phyloP scores from a whole-genome alignment of 2,329 filamentous ascomycete genomes.

The Epichloe gansuensis region DNA sequence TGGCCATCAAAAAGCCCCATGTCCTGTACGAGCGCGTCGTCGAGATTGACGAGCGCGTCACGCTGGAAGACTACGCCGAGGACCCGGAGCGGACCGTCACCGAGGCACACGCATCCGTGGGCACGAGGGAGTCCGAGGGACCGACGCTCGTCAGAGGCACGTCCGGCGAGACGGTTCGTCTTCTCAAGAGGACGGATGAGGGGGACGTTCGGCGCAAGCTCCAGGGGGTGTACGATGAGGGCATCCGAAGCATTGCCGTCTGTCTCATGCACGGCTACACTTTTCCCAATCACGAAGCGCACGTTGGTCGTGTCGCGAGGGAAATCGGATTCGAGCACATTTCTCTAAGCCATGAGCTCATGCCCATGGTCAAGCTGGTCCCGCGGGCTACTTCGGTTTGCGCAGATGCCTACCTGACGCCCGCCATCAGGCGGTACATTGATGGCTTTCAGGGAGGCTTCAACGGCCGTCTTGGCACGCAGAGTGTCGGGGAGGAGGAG shows the following conservation, averaged over 20 bases:
- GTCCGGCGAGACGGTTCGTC: conserved; percentile 55
- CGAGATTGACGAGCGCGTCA: conserved; percentile 64
- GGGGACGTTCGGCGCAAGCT: conserved; percentile 42
- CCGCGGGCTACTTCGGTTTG: conserved; percentile 29
- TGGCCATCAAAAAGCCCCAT: conserved; percentile 55
- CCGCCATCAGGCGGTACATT: conserved; percentile 23
- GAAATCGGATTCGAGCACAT: conserved; percentile 31
- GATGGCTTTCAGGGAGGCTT: conserved; percentile 24
- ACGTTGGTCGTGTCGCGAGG: conserved; percentile 21
- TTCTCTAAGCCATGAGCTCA: conserved; percentile 23
- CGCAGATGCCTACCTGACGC: conserved; percentile 31
- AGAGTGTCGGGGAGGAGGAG: conserved; percentile 54
- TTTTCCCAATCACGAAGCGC: conserved; percentile 41
- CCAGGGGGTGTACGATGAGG: conserved; percentile 45
- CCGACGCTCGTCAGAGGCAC: conserved; percentile 53
- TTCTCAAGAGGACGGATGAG: conserved; percentile 47
- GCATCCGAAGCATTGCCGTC: conserved; percentile 40
- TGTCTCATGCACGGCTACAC: conserved; percentile 62
- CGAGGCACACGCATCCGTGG: conserved; percentile 38
- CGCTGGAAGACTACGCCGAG: conserved; percentile 60
- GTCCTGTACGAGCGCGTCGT: conserved; percentile 57
- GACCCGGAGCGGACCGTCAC: conserved; percentile 36
- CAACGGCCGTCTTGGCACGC: conserved; percentile 23
- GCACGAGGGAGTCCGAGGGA: conserved; percentile 32
- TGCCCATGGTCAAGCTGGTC: conserved; percentile 32